Evolutionary conservation across 805 yeast genomes (phyloP).

Genomic region (Metschnikowia cubensis): DNA sequence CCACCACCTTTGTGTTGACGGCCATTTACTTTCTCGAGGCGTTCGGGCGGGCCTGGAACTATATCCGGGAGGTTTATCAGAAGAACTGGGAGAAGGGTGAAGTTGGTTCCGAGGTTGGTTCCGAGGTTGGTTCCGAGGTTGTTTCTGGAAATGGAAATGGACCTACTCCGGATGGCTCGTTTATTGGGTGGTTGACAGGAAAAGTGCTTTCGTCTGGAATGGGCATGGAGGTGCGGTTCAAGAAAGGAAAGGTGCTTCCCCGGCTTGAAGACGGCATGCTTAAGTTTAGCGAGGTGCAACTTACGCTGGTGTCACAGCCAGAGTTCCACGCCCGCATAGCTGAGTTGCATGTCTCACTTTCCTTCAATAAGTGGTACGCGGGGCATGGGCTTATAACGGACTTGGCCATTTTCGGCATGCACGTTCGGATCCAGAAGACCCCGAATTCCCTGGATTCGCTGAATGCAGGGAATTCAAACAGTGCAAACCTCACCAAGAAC

Average conservation of each 20-base stretch:
- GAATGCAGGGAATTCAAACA: no score
- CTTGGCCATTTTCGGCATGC: conserved; percentile 46
- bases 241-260: conserved; percentile 37
- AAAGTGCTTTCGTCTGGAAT: conserved; percentile 38
- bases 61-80: not conserved
- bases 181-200: conserved; percentile 32
- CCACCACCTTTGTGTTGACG: conserved; percentile 52
- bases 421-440: conserved; percentile 25
- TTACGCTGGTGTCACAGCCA: conserved; percentile 1
- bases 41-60: conserved; percentile 21
- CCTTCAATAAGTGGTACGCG: conserved; percentile 52
- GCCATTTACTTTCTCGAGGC: conserved; percentile 42
- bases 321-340: conserved; percentile 37
- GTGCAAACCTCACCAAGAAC: no score
- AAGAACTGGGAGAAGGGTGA: no score
- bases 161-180: conserved; percentile 12
- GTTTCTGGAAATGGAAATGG: not conserved
- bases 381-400: conserved; percentile 51
- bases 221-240: conserved; percentile 35
- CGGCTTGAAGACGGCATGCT: conserved; percentile 49
- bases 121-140: no score
- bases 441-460: not conserved
- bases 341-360: conserved; percentile 42
- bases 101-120: no score
- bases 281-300: conserved; percentile 38